phyloP scores from a whole-genome alignment of 306 rosid genomes.

The Sechiopsis laciniata region DNA sequence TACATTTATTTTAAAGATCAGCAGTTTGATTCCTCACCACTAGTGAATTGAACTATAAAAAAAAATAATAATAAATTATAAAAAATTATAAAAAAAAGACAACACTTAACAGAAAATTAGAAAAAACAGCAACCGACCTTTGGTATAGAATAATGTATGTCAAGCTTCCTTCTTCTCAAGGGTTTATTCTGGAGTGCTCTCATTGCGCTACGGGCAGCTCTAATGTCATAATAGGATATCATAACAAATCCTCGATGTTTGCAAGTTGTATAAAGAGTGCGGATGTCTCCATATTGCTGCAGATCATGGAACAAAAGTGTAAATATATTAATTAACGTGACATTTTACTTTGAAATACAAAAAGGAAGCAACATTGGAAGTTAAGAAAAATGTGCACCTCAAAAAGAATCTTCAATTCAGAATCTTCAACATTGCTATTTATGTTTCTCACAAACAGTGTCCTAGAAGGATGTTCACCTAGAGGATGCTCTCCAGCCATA shows the following conservation, averaged over 20 bases:
- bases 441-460: constrained; percentile 45
- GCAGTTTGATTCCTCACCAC: neutral
- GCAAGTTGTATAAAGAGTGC: constrained; percentile 41
- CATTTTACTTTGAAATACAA: constrained; percentile 15
- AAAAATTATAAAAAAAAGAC: too few relatives aligned
- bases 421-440: constrained; percentile 44
- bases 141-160: constrained; percentile 36
- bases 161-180: constrained; percentile 37
- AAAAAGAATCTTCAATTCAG: constrained; percentile 40
- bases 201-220: constrained; percentile 39
- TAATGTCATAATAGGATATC: constrained; percentile 42
- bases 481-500: constrained; percentile 36
- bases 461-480: constrained; percentile 45
- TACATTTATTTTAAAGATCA: neutral
- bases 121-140: constrained; percentile 18
- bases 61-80: too few relatives aligned
- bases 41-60: neutral
- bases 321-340: neutral
- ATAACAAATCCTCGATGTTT: constrained; percentile 47
- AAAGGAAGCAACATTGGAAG: neutral
- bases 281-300: constrained; percentile 43
- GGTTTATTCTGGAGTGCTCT: constrained; percentile 38
- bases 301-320: constrained; percentile 1
- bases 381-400: constrained; percentile 28
- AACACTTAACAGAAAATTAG: neutral